phyloP scores from a whole-genome alignment of 2,329 filamentous ascomycete species.

The Chaetomium globosum region DNA sequence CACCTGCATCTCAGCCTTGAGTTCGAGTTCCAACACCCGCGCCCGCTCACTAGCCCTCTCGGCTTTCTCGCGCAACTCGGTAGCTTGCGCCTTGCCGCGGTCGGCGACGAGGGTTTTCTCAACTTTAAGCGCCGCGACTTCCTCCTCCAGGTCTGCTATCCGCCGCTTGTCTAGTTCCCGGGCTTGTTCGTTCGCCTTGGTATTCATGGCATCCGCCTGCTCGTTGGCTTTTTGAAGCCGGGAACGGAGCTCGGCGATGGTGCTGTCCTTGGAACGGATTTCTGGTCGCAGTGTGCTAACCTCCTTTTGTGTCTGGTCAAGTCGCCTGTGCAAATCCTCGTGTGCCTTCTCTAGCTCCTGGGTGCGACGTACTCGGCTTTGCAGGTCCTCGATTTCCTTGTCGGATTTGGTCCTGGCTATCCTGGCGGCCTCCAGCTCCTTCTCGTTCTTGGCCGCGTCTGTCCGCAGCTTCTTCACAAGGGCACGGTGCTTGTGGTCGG shows the following conservation, averaged over 20 bases:
- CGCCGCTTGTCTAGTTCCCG: slow-evolving; percentile 65
- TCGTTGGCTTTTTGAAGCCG: slow-evolving; percentile 70
- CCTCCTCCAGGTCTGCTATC: slow-evolving; percentile 57
- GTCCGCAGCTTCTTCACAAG: slow-evolving; percentile 79
- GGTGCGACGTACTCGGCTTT: slow-evolving; percentile 52
- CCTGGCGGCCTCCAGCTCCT: slow-evolving; percentile 61
- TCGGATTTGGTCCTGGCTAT: slow-evolving; percentile 62
- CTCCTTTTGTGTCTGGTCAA: slow-evolving; percentile 61
- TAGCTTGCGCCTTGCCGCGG: slow-evolving; percentile 65
- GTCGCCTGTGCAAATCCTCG: slow-evolving; percentile 57
- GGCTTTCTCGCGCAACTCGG: slow-evolving; percentile 71
- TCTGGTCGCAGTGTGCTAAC: slow-evolving; percentile 59
- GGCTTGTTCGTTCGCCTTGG: slow-evolving; percentile 67
- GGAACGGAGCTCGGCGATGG: slow-evolving; percentile 67
- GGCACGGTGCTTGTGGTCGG: slow-evolving; percentile 79
- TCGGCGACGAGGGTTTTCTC: slow-evolving; percentile 78
- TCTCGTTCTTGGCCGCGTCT: slow-evolving; percentile 68
- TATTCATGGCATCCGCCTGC: slow-evolving; percentile 67
- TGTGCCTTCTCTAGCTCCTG: slow-evolving; percentile 60
- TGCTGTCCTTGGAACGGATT: slow-evolving; percentile 63
- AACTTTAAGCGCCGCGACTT: slow-evolving; percentile 66
- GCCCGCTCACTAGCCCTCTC: slow-evolving; percentile 72
- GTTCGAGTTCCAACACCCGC: slow-evolving; percentile 70
- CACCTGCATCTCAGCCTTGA: slow-evolving; percentile 74
- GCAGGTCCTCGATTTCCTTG: slow-evolving; percentile 52